Evolutionary conservation across 169 alveolate genomes (phyloP).

Genomic region (Besnoitia besnoiti): DNA sequence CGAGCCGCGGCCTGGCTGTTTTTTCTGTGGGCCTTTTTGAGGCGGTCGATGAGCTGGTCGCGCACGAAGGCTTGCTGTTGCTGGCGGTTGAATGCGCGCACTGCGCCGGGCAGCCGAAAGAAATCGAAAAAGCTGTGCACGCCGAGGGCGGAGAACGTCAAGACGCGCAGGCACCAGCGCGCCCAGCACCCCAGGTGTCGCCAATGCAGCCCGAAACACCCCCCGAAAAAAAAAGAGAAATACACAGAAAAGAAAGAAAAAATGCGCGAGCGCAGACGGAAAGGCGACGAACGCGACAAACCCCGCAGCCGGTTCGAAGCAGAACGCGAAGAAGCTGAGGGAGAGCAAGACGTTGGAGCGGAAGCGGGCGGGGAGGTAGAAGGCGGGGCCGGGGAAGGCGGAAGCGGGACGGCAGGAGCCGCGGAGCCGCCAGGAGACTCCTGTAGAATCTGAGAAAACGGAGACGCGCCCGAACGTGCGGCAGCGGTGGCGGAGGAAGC

Average conservation of each 20-base stretch:
- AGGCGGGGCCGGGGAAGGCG: background rate
- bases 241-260: background rate
- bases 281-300: background rate
- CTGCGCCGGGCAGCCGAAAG: constrained; percentile 1
- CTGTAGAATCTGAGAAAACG: too few species aligned
- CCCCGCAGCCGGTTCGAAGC: background rate
- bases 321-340: background rate
- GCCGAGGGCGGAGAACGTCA: background rate
- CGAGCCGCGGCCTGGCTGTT: background rate
- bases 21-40: background rate
- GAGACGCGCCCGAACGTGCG: too few species aligned
- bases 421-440: too few species aligned
- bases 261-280: background rate
- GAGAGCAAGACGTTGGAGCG: background rate
- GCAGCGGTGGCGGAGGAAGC: too few species aligned
- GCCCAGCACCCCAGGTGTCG: background rate
- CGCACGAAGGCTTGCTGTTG: background rate
- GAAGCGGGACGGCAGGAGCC: too few species aligned
- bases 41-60: background rate
- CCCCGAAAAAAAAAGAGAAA: background rate
- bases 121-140: background rate
- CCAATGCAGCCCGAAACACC: constrained; percentile 18
- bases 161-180: constrained; percentile 3
- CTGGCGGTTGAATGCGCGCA: background rate
- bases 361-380: background rate